phyloP scores from a whole-genome alignment of 345 rosid genomes.

The Camelina neglecta region DNA sequence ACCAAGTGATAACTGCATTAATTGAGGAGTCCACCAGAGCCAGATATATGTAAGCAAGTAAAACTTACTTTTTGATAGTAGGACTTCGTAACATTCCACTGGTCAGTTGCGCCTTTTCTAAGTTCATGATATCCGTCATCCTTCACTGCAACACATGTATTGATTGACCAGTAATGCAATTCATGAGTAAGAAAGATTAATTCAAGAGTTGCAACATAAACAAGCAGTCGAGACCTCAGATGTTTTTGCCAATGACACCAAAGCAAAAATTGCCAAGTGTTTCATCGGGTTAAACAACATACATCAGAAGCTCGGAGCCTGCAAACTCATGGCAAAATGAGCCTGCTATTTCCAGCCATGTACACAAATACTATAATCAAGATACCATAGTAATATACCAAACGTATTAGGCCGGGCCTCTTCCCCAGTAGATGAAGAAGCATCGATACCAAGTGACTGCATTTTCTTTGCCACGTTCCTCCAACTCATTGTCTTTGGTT shows the following conservation, averaged over 20 bases:
- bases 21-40: not conserved
- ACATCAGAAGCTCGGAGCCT: slow-evolving; percentile 30
- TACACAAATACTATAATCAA: not conserved
- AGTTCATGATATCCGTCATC: slow-evolving; percentile 66
- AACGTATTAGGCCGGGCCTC: slow-evolving; percentile 46
- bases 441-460: slow-evolving; percentile 63
- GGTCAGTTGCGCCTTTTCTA: slow-evolving; percentile 66
- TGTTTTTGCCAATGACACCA: slow-evolving; percentile 44
- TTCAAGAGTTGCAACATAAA: slow-evolving; percentile 18
- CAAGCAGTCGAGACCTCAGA: slow-evolving; percentile 34
- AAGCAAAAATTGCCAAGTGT: slow-evolving; percentile 36
- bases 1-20: slow-evolving; percentile 22
- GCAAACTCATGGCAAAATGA: slow-evolving; percentile 38
- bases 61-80: slow-evolving; percentile 67
- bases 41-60: slow-evolving; percentile 22
- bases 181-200: slow-evolving; percentile 4
- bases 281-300: slow-evolving; percentile 36
- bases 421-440: slow-evolving; percentile 50
- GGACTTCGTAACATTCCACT: slow-evolving; percentile 70
- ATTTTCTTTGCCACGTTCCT: slow-evolving; percentile 80
- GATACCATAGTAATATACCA: slow-evolving; percentile 49
- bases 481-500: slow-evolving; percentile 85
- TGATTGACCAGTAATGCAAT: slow-evolving; percentile 9
- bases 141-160: slow-evolving; percentile 56
- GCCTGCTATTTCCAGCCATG: slow-evolving; percentile 29